Conservation (phyloP, 495 filamentous ascomycete species). For the Hypoxylon lienhwacheense region DNA sequence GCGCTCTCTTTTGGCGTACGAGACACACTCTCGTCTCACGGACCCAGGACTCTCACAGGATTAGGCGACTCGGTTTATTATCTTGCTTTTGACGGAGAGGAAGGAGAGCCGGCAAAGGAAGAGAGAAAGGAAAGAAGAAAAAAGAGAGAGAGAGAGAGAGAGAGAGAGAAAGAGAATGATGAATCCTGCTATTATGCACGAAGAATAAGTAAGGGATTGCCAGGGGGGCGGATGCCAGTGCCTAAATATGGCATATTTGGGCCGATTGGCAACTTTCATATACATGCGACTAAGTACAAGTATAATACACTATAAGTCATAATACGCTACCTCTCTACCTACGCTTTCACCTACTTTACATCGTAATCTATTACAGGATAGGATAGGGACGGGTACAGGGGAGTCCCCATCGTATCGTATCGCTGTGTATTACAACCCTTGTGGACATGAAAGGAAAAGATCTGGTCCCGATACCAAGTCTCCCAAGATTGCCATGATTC, state of each 20-base stretch:
- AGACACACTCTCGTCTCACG: conserved; percentile 26
- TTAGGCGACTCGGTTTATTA: conserved; percentile 18
- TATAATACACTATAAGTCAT: conserved; percentile 13
- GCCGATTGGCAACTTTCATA: conserved; percentile 19
- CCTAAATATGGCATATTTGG: conserved; percentile 26
- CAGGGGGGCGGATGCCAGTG: conserved; percentile 26
- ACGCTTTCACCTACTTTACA: too few species aligned
- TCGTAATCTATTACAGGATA: too few species aligned
- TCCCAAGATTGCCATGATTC: too few species aligned
- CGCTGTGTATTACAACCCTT: conserved; percentile 6
- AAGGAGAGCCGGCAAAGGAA: conserved; percentile 21
- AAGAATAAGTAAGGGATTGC: too few species aligned
- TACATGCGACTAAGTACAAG: background rate
- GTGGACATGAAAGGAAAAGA: conserved; percentile 2
- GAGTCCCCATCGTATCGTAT: background rate
- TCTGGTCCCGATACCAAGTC: conserved; percentile 21
- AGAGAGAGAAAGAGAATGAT: conserved; percentile 15
- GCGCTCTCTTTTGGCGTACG: background rate
- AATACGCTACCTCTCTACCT: conserved; percentile 6
- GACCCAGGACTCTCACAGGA: conserved; percentile 9
- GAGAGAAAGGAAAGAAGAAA: conserved; percentile 1
- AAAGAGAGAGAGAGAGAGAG: conserved; percentile 9
- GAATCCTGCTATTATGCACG: conserved; percentile 1
- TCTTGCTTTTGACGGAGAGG: conserved; percentile 6
- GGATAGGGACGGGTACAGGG: conserved; percentile 9